A percentile compares a stretch with the other conserved stretches of the same genome.
Conservation (phyloP, 208 protist genomes). For the Trypanosoma melophagium region DNA sequence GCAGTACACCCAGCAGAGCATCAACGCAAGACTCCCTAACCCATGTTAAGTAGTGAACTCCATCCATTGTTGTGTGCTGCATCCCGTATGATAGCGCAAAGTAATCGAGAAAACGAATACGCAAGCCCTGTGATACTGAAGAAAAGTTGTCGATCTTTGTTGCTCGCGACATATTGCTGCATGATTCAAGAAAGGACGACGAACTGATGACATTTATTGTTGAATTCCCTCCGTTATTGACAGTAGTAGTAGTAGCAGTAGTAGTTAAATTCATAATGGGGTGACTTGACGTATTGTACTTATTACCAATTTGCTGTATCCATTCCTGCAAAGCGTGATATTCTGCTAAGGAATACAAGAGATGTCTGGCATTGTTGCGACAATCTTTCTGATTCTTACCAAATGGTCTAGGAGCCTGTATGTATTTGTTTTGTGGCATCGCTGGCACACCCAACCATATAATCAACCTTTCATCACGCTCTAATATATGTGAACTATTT, state of each 20-base stretch:
- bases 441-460: neutral
- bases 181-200: neutral
- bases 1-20: slow-evolving; percentile 8
- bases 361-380: slow-evolving; percentile 26
- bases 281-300: too few relatives aligned
- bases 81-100: slow-evolving; percentile 23
- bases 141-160: neutral
- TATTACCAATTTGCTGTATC: neutral
- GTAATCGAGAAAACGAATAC: slow-evolving; percentile 19
- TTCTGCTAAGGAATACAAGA: neutral
- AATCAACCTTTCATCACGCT: neutral
- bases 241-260: neutral
- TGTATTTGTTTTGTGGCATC: neutral
- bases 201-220: neutral
- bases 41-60: slow-evolving; percentile 32
- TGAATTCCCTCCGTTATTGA: neutral
- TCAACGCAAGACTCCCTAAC: slow-evolving; percentile 28
- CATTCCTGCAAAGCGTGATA: neutral
- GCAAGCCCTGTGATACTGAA: neutral
- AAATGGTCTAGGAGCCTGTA: neutral
- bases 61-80: slow-evolving; percentile 30
- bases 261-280: neutral
- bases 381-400: slow-evolving; percentile 11
- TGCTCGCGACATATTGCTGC: neutral
- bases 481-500: neutral